phyloP scores from a whole-genome alignment of 306 rosid species.

The Fragaria ananassa region DNA sequence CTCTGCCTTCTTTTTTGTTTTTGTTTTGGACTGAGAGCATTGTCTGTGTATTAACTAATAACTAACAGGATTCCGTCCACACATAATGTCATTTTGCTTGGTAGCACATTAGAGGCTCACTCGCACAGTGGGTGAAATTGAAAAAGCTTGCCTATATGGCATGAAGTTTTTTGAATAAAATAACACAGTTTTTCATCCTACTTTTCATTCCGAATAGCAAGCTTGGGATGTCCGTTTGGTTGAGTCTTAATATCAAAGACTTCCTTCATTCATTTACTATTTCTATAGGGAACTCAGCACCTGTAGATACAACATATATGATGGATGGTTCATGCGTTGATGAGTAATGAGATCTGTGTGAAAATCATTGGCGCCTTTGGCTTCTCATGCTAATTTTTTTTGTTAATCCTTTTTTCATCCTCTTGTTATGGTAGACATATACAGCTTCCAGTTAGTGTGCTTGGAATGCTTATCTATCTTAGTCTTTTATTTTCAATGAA shows the following conservation, averaged over 20 bases:
- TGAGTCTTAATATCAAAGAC: too few species aligned
- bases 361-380: conserved; percentile 11
- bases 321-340: conserved; percentile 45
- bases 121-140: not conserved
- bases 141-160: not conserved
- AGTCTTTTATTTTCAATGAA: conserved; percentile 15
- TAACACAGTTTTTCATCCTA: too few species aligned
- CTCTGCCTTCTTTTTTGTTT: too few species aligned
- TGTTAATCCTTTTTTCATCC: too few species aligned
- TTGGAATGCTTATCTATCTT: conserved; percentile 13
- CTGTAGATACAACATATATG: conserved; percentile 44
- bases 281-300: conserved; percentile 38
- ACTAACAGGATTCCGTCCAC: too few species aligned
- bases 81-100: too few species aligned
- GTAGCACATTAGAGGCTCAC: not conserved
- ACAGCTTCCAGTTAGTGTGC: conserved; percentile 26
- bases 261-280: not conserved
- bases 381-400: not conserved
- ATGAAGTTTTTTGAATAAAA: not conserved
- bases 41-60: too few species aligned
- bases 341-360: conserved; percentile 17
- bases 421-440: conserved; percentile 14
- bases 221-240: too few species aligned
- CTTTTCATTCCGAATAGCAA: too few species aligned
- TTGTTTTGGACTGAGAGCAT: too few species aligned